phyloP scores from a whole-genome alignment of 345 rosid species.

The Noccaea caerulescens region DNA sequence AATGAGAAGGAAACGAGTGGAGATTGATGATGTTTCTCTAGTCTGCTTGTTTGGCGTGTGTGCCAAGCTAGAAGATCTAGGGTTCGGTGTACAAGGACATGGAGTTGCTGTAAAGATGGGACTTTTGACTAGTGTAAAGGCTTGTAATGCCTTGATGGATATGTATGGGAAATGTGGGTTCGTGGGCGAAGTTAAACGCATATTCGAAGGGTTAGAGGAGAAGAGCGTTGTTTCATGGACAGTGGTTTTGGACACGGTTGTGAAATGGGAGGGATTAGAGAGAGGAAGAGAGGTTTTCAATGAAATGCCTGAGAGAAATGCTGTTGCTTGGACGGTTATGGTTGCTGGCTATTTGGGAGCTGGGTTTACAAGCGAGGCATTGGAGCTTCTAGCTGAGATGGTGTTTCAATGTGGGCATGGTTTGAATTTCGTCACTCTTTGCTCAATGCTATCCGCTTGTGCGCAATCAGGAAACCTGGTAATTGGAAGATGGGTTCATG shows the following conservation, averaged over 20 bases:
- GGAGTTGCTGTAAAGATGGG: constrained; percentile 63
- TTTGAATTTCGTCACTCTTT: constrained; percentile 61
- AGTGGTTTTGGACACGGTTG: constrained; percentile 58
- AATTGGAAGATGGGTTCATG: constrained; percentile 81
- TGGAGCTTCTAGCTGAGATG: constrained; percentile 55
- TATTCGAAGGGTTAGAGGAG: constrained; percentile 58
- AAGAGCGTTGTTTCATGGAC: constrained; percentile 79
- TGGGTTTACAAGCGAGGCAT: constrained; percentile 57
- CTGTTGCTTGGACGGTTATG: constrained; percentile 77
- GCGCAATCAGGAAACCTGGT: constrained; percentile 68
- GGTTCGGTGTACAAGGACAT: constrained; percentile 66
- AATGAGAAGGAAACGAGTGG: constrained; percentile 49
- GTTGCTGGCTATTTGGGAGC: constrained; percentile 63
- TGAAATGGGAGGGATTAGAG: constrained; percentile 67
- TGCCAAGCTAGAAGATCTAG: constrained; percentile 51
- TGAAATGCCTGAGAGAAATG: constrained; percentile 73
- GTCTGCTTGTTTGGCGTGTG: constrained; percentile 64
- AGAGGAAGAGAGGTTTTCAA: constrained; percentile 62
- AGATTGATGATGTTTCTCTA: constrained; percentile 62
- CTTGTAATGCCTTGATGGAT: constrained; percentile 70
- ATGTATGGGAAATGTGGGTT: constrained; percentile 72
- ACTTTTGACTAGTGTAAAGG: constrained; percentile 46
- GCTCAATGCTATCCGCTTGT: constrained; percentile 70
- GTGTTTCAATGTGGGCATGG: constrained; percentile 46
- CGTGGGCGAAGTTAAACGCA: constrained; percentile 48